Evolutionary conservation across 805 yeast genomes (phyloP), one percentile per base, ranked within the genome.

Genomic region (Kluyveromyces wickerhamii): DNA sequence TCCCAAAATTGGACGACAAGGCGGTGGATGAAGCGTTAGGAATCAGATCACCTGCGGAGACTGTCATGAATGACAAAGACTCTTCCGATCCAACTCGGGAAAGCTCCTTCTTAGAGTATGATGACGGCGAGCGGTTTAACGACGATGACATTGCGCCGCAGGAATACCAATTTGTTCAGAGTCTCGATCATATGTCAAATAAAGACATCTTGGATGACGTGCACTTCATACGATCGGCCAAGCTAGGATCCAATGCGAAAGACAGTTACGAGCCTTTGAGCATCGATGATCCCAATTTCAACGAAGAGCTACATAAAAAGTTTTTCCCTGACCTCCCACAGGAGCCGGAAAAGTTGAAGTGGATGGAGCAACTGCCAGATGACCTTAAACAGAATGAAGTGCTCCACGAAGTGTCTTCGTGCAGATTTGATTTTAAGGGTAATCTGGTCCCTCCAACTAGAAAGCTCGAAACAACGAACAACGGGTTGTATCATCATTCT

Each of bases 401-500:
- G 0, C 59, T 64, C 57, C 45, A 66, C 61, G 45, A 78, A 32
- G 71, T 81, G 4, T 57, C 79, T 4, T 86, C 82, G 34, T 63
- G 89, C 52, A 64, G 99, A 42, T 92, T 92, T 52, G 96, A 89
- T 51, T 87, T 92, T 58, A 66, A 75, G 33, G 98, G 96, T 8
- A 67, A 83, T 45, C 56, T 92, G 40, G 66, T 92, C 3, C 66
- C 77, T 5, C 79, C 81, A 5, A 57, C 66, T 1, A 66, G 74
- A 32, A 64, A 75, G 20, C 55, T 61, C 11, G 39, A 60, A 1
- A 75, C 81, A 2, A 67, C 79, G 0, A 63, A 67, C 25, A 52
- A 71, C 25, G 98, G 95, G 0, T 68, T 92, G 17, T 96, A 86
- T 50, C 97, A 92, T 54, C 99, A 92, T 57, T 71, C 96, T 0